Evolutionary conservation across 352 stramenopile species (phyloP), one percentile per base, ranked within the genome.

Genomic region (Pythium biforme): DNA sequence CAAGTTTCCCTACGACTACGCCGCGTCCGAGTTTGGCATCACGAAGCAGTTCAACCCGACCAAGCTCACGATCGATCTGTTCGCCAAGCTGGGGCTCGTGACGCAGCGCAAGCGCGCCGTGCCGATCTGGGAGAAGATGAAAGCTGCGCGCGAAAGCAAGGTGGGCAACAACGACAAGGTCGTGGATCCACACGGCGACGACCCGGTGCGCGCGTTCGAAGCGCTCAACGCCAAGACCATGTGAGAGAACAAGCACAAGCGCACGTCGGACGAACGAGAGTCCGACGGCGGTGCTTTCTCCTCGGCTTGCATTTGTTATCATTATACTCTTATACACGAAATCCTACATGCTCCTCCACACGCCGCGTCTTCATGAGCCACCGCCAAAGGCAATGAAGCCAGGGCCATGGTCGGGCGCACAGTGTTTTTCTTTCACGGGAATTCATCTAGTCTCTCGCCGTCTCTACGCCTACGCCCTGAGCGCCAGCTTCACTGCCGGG

Each of bases 1-100:
- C 92, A 99, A 99, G 78, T 99, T 99, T 75, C 97, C 97, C 52
- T 99, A 98, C 83, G 97, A 99, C 73, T 99, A 99, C 79, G 94
- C 97, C 53, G 96, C 97, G n/a, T 97, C 86, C 51, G 97, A 99
- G 81, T 99, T 98, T 71, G 97, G 97, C 37, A 83, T 97, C 54
- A 92, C 83, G 9, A 78, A 76, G 58, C 97, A 99, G 77, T 99
- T 98, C 83, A 99, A 99, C 79, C 97, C 97, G 9, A 98, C 92
- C 39, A 99, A 99, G 78, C 70, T 99, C 50, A 94, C 97, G 57
- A 99, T 99, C 72, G 96, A 99, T 77, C 64, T 89, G 4, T 84
- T 97, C 54, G 94, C 94, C 0, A 50, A 72, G 12, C 43, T 99
- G 11, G 97, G 97, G 8, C 74, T 99, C 2, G 94, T 98, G 14